Conservation (phyloP, 179 eudicot genomes). For the Spinacia oleracea region DNA sequence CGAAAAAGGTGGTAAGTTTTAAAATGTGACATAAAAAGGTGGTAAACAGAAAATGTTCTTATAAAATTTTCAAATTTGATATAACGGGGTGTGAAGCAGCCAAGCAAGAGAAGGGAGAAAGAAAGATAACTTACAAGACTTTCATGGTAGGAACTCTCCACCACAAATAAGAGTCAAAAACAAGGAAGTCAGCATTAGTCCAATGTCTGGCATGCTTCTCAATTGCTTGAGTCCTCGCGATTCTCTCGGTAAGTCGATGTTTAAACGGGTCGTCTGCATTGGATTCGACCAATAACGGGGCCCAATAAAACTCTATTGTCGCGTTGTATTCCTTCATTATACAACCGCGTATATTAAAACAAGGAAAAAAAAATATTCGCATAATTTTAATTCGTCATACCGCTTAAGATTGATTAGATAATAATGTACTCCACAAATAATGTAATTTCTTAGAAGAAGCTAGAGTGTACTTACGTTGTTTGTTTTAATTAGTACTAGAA, state of each 20-base stretch:
- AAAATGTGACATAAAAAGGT: no score
- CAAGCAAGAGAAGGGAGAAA: no score
- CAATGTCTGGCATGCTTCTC: conserved; percentile 59
- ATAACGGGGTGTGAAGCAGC: no score
- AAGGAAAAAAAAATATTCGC: no score
- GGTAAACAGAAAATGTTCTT: no score
- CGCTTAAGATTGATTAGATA: no score
- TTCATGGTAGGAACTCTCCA: conserved; percentile 51
- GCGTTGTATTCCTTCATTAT: conserved; percentile 53
- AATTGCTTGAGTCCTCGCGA: conserved; percentile 45
- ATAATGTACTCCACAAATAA: no score
- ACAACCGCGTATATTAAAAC: no score
- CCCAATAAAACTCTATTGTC: conserved; percentile 53
- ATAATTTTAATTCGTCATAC: no score
- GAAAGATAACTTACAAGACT: conserved; percentile 46
- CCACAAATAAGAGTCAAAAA: conserved; percentile 55
- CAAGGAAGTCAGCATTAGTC: conserved; percentile 49
- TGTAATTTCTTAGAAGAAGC: no score
- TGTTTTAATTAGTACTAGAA: neutral
- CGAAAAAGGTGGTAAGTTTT: no score
- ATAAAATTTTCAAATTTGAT: no score
- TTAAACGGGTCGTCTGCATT: conserved; percentile 46
- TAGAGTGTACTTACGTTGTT: neutral
- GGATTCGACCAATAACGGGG: conserved; percentile 54
- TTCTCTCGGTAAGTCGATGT: conserved; percentile 41